Evolutionary conservation across 2,329 filamentous ascomycete genomes (phyloP).

Genomic region (Macroventuria anomochaeta): DNA sequence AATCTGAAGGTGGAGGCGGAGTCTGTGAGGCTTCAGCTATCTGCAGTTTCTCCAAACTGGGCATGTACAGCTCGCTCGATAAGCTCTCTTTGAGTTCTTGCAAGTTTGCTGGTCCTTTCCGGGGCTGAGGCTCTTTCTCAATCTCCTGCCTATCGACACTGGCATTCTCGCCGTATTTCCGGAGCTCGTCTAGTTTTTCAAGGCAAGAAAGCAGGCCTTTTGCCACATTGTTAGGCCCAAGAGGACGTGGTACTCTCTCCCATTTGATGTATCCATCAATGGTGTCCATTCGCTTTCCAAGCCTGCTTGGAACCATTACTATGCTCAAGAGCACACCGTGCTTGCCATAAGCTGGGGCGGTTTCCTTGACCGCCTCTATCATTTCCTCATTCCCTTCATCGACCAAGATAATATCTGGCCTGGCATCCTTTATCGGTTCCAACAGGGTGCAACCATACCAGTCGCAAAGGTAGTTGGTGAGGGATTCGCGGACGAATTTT

Average conservation of each 20-base stretch:
- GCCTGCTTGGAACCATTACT: constrained; percentile 6
- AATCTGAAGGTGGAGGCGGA: not conserved
- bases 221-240: constrained; percentile 12
- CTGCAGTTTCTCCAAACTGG: constrained; percentile 1
- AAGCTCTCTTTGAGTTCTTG: not conserved
- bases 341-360: constrained; percentile 13
- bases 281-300: constrained; percentile 6
- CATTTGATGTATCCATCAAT: constrained; percentile 17
- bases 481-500: constrained; percentile 1
- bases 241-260: constrained; percentile 14
- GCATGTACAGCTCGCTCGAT: not conserved
- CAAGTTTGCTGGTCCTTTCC: not conserved
- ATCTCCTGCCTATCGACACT: not conserved
- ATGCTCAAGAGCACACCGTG: constrained; percentile 20
- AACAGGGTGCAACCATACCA: constrained; percentile 16
- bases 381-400: constrained; percentile 21
- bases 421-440: constrained; percentile 7
- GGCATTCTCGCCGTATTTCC: not conserved
- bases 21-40: not conserved
- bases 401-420: constrained; percentile 18
- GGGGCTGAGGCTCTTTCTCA: not conserved
- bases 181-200: constrained; percentile 7
- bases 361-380: constrained; percentile 3
- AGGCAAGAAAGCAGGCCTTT: constrained; percentile 9
- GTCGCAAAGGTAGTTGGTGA: constrained; percentile 12